Evolutionary conservation across 129 eudicot genomes (phyloP).

Genomic region (Arctium minus): DNA sequence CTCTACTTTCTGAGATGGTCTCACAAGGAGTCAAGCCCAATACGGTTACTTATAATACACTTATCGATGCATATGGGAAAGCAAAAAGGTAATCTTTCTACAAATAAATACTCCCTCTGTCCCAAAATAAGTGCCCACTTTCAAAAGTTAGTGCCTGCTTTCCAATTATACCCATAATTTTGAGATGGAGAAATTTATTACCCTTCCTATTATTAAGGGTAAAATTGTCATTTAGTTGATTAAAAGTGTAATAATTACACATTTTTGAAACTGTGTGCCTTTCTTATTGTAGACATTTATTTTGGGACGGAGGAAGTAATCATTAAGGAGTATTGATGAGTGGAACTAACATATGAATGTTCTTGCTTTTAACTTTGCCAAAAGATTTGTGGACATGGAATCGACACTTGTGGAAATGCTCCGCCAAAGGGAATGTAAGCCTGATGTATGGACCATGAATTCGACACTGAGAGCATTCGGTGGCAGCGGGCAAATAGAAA

Average conservation of each 20-base stretch:
- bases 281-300: neutral
- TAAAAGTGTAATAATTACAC: neutral
- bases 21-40: conserved; percentile 74
- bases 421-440: conserved; percentile 59
- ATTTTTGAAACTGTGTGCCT: neutral
- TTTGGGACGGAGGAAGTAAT: neutral
- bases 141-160: neutral
- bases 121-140: neutral
- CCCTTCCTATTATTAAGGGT: neutral
- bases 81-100: conserved; percentile 59
- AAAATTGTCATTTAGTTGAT: neutral
- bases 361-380: conserved; percentile 1
- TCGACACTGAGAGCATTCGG: conserved; percentile 92
- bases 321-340: neutral
- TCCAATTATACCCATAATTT: neutral
- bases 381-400: conserved; percentile 83
- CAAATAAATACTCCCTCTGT: neutral
- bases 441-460: conserved; percentile 98
- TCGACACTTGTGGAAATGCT: conserved; percentile 84
- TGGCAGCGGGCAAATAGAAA: conserved; percentile 93
- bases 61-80: conserved; percentile 91
- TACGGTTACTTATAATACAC: conserved; percentile 89
- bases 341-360: conserved; percentile 7
- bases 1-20: conserved; percentile 73
- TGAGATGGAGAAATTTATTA: neutral